Percentiles rank a stretch among this genome's conserved stretches.
Conservation (phyloP, 2,329 filamentous ascomycete species). For the Aspergillus alliaceus region DNA sequence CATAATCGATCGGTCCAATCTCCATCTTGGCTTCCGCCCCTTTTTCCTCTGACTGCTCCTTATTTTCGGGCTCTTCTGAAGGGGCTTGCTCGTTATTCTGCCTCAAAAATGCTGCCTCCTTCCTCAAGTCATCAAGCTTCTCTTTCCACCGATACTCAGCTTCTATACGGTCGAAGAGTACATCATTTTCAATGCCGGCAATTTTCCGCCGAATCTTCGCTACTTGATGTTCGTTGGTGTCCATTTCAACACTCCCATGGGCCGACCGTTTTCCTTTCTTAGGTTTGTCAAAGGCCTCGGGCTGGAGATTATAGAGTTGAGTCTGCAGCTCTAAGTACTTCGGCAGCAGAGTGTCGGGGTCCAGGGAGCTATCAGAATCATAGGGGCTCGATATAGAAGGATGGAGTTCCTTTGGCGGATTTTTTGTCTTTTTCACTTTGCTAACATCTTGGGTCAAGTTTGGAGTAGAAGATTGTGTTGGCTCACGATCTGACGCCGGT, state of each 20-base stretch:
- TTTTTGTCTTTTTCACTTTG: slow-evolving; percentile 27
- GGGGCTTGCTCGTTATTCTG: slow-evolving; percentile 20
- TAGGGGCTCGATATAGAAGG: slow-evolving; percentile 27
- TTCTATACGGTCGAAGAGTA: slow-evolving; percentile 68
- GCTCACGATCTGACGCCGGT: slow-evolving; percentile 31
- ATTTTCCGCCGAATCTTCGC: slow-evolving; percentile 72
- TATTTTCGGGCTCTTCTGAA: slow-evolving; percentile 55
- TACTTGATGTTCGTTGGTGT: slow-evolving; percentile 47
- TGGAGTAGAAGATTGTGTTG: slow-evolving; percentile 28
- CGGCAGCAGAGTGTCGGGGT: slow-evolving; percentile 72
- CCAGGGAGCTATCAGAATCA: slow-evolving; percentile 64
- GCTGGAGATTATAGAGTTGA: slow-evolving; percentile 63
- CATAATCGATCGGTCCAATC: slow-evolving; percentile 32
- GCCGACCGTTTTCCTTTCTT: slow-evolving; percentile 44
- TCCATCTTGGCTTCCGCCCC: slow-evolving; percentile 19
- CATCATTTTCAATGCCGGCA: slow-evolving; percentile 72
- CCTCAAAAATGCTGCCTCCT: slow-evolving; percentile 50
- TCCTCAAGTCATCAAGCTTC: slow-evolving; percentile 60
- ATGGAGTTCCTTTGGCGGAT: slow-evolving; percentile 25
- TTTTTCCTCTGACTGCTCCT: slow-evolving; percentile 34
- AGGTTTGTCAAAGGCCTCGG: slow-evolving; percentile 49
- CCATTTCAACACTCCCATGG: slow-evolving; percentile 20
- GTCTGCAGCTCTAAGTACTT: slow-evolving; percentile 75
- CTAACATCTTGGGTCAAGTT: slow-evolving; percentile 21
- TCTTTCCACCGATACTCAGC: slow-evolving; percentile 67